Evolutionary conservation across 495 filamentous ascomycete genomes (phyloP), one percentile per base, ranked within the genome.

Genomic region (Pseudomonodictys pantanalensis): DNA sequence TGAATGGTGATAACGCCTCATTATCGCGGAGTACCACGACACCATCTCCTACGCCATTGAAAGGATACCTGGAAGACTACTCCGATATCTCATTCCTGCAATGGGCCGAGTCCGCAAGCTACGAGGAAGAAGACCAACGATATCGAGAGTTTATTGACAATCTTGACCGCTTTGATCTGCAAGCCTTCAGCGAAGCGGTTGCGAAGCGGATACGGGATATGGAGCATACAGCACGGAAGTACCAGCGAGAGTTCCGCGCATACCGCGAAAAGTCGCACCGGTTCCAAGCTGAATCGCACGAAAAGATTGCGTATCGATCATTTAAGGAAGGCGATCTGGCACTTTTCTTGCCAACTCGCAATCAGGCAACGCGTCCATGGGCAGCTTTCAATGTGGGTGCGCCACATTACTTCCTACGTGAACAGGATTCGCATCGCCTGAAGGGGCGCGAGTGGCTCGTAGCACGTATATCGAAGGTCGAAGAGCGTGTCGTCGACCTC

Each of bases 321-420:
- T 99, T 98, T 79, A 97, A 96, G 69, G 90, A 95, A 71, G 92
- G 92, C 12, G 93, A 99, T 68, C 81, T 99, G 15, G 95, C 92
- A 22, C 79, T 99, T 9, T 99, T 99, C 77, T 78, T 97, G 11
- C 93, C 93, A 0, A 99, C 93, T 0, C 79, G 91, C 22, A 97
- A 97, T 62, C 91, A 96, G 69, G 87, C 86, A 23, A 93, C 91
- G 4, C 86, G 93, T 9, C 91, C 93, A 2, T 99, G 93, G 93
- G 93, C 93, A 3, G 93, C 95, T 2, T 99, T 99, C 77, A 99
- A 99, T 68, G 86, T 97, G 44, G 91, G 91, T 0, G 92, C 90
- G 49, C 93, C 93, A 12, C 93, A 99, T 71, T 97, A 91, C 75
- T 99, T 99, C 76, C 77, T 99, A 0, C 87, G 90, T 28, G 93